Percentiles rank a stretch among this genome's conserved stretches.
Evolutionary conservation across 1,139 yeast genomes (phyloP).

Genomic region (Lodderomyces elongisporus): DNA sequence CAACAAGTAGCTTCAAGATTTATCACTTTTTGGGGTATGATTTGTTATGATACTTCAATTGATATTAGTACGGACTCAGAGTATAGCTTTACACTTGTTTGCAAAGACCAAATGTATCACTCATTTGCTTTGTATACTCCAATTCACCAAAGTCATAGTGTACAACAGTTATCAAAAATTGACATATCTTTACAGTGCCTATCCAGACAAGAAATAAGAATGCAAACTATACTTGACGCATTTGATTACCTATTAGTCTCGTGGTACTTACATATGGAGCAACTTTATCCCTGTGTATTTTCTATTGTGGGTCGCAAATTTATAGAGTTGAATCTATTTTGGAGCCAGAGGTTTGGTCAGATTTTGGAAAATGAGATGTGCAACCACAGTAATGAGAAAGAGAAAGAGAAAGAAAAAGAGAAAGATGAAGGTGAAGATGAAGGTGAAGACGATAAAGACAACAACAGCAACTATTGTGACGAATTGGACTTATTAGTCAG

Average conservation of each 20-base stretch:
- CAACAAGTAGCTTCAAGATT: constrained; percentile 8
- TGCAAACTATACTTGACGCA: constrained; percentile 3
- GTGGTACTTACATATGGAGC: constrained; percentile 27
- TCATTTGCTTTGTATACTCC: constrained; percentile 10
- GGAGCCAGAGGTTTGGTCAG: constrained; percentile 9
- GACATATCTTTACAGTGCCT: constrained; percentile 5
- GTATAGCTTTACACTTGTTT: constrained; percentile 3
- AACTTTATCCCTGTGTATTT: constrained; percentile 30
- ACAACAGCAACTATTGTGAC: too few species aligned
- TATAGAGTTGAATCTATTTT: constrained; percentile 20
- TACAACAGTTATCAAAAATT: background rate
- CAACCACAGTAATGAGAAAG: background rate
- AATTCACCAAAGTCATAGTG: background rate
- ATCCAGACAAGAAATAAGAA: constrained; percentile 10
- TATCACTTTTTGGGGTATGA: constrained; percentile 16
- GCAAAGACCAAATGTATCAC: constrained; percentile 7
- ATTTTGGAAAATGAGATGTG: background rate
- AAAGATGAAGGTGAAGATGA: background rate
- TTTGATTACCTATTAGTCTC: constrained; percentile 28
- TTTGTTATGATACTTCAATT: constrained; percentile 15
- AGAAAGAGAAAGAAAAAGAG: background rate
- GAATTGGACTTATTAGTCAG: background rate
- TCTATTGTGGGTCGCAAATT: constrained; percentile 31
- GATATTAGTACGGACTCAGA: constrained; percentile 10
- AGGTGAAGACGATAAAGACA: too few species aligned